Evolutionary conservation across 148 eudicot genomes (phyloP).

Genomic region (Gaultheria prostrata): DNA sequence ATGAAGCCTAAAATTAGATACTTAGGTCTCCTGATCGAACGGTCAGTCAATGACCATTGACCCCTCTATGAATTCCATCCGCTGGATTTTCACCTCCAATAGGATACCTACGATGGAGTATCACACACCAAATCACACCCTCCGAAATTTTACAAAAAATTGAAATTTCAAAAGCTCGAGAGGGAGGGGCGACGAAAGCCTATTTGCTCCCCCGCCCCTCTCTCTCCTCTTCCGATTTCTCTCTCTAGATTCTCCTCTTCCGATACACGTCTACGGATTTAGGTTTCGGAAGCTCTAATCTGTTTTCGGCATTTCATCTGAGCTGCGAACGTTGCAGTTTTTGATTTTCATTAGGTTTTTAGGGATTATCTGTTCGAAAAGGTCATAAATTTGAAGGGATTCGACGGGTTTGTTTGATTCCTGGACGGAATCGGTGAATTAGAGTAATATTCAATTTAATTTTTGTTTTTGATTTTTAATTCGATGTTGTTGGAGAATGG

Average conservation of each 20-base stretch:
- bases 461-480: constrained; percentile 15
- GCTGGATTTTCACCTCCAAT: constrained; percentile 20
- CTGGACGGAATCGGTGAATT: constrained; percentile 9
- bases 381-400: constrained; percentile 14
- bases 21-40: constrained; percentile 21
- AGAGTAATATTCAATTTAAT: constrained; percentile 1
- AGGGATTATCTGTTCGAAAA: background rate
- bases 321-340: background rate
- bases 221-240: constrained; percentile 5
- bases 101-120: constrained; percentile 28
- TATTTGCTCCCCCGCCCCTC: constrained; percentile 4
- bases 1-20: too few species aligned
- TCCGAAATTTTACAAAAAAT: constrained; percentile 38
- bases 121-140: constrained; percentile 29
- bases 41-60: constrained; percentile 4
- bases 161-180: constrained; percentile 57
- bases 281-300: background rate
- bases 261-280: background rate
- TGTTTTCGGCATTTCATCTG: background rate
- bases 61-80: constrained; percentile 37
- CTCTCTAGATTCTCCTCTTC: constrained; percentile 9
- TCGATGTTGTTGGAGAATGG: constrained; percentile 49
- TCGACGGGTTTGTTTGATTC: background rate
- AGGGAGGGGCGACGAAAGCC: constrained; percentile 30
- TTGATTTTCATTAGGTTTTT: background rate